phyloP scores from a whole-genome alignment of 345 rosid genomes.

The Salix suchowensis region DNA sequence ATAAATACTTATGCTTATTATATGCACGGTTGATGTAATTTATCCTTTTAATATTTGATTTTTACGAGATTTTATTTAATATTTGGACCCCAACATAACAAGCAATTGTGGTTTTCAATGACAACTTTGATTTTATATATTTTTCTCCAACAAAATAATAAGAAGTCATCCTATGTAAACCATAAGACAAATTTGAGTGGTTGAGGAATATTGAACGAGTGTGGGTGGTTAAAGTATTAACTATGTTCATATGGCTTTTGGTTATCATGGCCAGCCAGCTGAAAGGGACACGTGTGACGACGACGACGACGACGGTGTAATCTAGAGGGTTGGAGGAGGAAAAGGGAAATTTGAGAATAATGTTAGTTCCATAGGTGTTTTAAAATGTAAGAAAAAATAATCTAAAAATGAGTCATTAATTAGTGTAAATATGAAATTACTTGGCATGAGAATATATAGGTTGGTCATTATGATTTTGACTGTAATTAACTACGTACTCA shows the following conservation, averaged over 20 bases:
- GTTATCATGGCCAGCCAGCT: neutral
- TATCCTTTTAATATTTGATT: neutral
- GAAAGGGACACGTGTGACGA: neutral
- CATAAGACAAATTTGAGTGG: neutral
- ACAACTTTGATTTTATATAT: neutral
- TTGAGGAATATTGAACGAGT: neutral
- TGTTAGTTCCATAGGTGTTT: too few species aligned
- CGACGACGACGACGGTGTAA: too few species aligned
- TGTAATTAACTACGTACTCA: too few species aligned
- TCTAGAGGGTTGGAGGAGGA: neutral
- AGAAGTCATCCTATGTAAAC: too few species aligned
- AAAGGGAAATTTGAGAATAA: neutral
- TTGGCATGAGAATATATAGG: too few species aligned
- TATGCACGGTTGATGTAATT: too few species aligned
- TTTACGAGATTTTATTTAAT: neutral
- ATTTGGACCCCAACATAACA: neutral
- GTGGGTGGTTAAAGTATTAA: neutral
- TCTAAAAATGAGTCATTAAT: too few species aligned
- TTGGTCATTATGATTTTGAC: too few species aligned
- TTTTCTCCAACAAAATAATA: neutral
- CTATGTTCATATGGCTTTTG: neutral
- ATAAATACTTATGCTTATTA: too few species aligned
- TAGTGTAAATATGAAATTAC: too few species aligned
- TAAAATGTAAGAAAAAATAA: too few species aligned
- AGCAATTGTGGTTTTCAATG: neutral